A percentile compares a stretch with the other conserved stretches of the same genome.
phyloP scores from a whole-genome alignment of 2,329 filamentous ascomycete genomes.

The Helicocarpus griseus region DNA sequence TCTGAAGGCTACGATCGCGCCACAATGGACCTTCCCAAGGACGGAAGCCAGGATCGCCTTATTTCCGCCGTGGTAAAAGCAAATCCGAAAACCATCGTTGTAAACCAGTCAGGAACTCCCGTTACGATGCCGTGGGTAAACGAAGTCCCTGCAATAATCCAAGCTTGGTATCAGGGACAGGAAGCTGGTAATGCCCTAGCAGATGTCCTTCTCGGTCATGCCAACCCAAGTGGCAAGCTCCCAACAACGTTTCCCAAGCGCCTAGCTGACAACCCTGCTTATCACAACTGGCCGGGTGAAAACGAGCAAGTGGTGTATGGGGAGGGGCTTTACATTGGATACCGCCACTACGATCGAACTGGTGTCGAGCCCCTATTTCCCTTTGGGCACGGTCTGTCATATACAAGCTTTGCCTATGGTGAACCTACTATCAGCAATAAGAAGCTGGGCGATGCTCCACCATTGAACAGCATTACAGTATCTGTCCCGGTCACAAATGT shows the following conservation, averaged over 20 bases:
- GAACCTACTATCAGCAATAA: slow-evolving; percentile 53
- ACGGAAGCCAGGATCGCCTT: slow-evolving; percentile 32
- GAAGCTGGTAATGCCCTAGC: slow-evolving; percentile 64
- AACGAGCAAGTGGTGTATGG: slow-evolving; percentile 59
- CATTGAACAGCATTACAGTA: slow-evolving; percentile 51
- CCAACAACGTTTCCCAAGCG: slow-evolving; percentile 55
- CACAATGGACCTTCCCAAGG: slow-evolving; percentile 38
- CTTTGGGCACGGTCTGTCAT: slow-evolving; percentile 71
- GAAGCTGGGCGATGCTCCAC: slow-evolving; percentile 53
- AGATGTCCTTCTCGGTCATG: slow-evolving; percentile 57
- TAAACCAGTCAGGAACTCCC: slow-evolving; percentile 61
- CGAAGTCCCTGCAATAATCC: slow-evolving; percentile 43
- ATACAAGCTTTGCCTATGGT: slow-evolving; percentile 71
- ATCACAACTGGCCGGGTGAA: slow-evolving; percentile 45
- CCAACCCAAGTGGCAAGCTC: slow-evolving; percentile 58
- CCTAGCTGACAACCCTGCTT: slow-evolving; percentile 55
- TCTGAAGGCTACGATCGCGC: slow-evolving; percentile 51
- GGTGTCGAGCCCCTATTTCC: slow-evolving; percentile 63
- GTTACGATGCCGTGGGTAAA: slow-evolving; percentile 25
- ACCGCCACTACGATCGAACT: slow-evolving; percentile 61
- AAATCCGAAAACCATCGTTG: slow-evolving; percentile 55
- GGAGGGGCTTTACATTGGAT: slow-evolving; percentile 76
- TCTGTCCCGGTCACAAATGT: slow-evolving; percentile 63
- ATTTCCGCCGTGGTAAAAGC: slow-evolving; percentile 50
- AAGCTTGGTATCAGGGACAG: slow-evolving; percentile 67